Conservation (phyloP, 177 flowering plant genomes). For the Vitis hybrid region DNA sequence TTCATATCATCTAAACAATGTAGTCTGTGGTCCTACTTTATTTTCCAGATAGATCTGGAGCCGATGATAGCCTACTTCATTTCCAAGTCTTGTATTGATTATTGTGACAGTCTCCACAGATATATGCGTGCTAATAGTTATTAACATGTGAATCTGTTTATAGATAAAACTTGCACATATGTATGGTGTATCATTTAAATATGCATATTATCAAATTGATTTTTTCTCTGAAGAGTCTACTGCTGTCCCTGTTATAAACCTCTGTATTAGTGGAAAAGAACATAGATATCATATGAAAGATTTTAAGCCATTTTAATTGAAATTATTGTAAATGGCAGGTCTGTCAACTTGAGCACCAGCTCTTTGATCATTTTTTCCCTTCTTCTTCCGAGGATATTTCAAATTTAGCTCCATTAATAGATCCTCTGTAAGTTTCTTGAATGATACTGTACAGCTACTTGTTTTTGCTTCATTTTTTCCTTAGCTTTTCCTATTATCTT, state of each 20-base stretch:
- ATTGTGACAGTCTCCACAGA: too few relatives aligned
- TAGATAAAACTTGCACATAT: too few relatives aligned
- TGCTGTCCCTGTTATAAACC: not conserved
- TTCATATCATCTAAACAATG: too few relatives aligned
- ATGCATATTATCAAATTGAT: too few relatives aligned
- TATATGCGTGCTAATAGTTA: too few relatives aligned
- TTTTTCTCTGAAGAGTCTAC: too few relatives aligned
- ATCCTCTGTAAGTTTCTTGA: constrained; percentile 78
- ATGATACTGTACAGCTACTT: not conserved
- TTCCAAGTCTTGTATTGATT: too few relatives aligned
- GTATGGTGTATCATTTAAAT: too few relatives aligned
- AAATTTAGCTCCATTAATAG: constrained; percentile 81
- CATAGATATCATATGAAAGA: not conserved
- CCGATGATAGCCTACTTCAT: too few relatives aligned
- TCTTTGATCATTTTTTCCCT: constrained; percentile 91
- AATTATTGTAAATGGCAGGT: constrained; percentile 54
- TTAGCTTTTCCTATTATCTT: not conserved
- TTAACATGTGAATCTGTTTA: too few relatives aligned
- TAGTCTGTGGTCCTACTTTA: too few relatives aligned
- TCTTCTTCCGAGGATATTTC: constrained; percentile 84
- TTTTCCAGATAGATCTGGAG: too few relatives aligned
- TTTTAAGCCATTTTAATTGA: constrained; percentile 1
- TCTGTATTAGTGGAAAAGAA: not conserved
- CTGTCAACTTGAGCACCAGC: constrained; percentile 95
- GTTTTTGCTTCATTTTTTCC: not conserved